phyloP scores from a whole-genome alignment of 441 rosid genomes.

The Viola pubescens region DNA sequence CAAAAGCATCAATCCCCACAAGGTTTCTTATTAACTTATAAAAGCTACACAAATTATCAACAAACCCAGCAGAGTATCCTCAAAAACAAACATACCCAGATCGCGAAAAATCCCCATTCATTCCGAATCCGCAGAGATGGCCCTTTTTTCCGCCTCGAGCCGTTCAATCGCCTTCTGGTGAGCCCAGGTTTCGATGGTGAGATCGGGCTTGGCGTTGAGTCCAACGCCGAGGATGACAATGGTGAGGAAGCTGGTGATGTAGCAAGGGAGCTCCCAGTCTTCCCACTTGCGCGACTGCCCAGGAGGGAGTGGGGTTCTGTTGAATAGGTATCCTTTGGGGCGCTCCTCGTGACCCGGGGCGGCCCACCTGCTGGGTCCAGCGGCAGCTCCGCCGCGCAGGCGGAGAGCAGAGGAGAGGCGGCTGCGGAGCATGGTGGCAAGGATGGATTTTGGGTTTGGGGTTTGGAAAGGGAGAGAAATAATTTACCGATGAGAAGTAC shows the following conservation, averaged over 20 bases:
- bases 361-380: conserved; percentile 66
- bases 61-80: neutral
- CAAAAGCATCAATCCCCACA: too few relatives aligned
- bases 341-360: conserved; percentile 72
- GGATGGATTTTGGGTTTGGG: neutral
- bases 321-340: conserved; percentile 72
- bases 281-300: conserved; percentile 93
- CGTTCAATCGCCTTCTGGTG: conserved; percentile 85
- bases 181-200: conserved; percentile 92
- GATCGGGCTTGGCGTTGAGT: conserved; percentile 92
- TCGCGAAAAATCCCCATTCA: neutral
- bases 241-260: conserved; percentile 83
- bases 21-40: too few relatives aligned
- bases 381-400: conserved; percentile 34
- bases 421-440: conserved; percentile 41
- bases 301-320: conserved; percentile 56
- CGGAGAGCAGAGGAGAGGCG: conserved; percentile 37
- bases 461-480: neutral
- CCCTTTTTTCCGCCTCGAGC: conserved; percentile 45
- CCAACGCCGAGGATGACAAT: conserved; percentile 89
- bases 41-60: conserved; percentile 12
- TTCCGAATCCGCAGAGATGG: conserved; percentile 14
- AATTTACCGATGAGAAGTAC: too few relatives aligned
- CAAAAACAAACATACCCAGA: neutral
- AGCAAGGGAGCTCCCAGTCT: conserved; percentile 97